Percentiles rank a stretch among this genome's conserved stretches.
Conservation (phyloP, 108 stramenopile species). For the Pseudonitzschia pungens region DNA sequence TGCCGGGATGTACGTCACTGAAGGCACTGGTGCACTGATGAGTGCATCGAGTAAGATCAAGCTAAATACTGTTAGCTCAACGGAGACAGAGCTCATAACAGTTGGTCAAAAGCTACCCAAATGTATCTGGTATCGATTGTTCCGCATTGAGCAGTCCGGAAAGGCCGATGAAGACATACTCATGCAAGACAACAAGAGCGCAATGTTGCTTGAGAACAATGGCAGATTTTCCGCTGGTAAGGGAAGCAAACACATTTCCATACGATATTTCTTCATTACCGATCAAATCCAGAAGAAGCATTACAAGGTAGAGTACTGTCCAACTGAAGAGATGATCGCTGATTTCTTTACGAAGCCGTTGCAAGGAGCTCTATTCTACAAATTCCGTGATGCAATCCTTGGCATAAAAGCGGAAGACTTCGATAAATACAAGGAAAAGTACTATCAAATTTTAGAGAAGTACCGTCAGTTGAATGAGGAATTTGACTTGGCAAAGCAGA, state of each 20-base stretch:
- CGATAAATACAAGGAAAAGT: background rate
- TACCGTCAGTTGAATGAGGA: too few relatives aligned
- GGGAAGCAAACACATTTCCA: background rate
- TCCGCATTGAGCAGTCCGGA: too few relatives aligned
- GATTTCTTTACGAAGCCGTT: background rate
- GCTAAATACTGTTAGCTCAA: too few relatives aligned
- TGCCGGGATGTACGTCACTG: too few relatives aligned
- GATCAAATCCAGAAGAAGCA: background rate
- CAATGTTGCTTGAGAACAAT: background rate
- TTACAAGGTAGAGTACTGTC: background rate
- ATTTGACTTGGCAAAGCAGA: too few relatives aligned
- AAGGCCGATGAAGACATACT: too few relatives aligned
- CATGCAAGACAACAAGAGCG: background rate
- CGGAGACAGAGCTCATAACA: too few relatives aligned
- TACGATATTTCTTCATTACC: background rate
- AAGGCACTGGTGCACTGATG: too few relatives aligned
- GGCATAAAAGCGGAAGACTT: background rate
- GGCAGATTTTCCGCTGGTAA: background rate
- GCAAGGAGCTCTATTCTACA: background rate
- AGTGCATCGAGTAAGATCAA: too few relatives aligned
- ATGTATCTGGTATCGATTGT: too few relatives aligned
- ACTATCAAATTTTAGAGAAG: too few relatives aligned
- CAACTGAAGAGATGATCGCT: background rate
- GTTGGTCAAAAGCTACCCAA: too few relatives aligned
- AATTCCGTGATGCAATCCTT: background rate